Conservation (phyloP, 192 early-diverging fungal genomes). For the Glomus cerebriforme region DNA sequence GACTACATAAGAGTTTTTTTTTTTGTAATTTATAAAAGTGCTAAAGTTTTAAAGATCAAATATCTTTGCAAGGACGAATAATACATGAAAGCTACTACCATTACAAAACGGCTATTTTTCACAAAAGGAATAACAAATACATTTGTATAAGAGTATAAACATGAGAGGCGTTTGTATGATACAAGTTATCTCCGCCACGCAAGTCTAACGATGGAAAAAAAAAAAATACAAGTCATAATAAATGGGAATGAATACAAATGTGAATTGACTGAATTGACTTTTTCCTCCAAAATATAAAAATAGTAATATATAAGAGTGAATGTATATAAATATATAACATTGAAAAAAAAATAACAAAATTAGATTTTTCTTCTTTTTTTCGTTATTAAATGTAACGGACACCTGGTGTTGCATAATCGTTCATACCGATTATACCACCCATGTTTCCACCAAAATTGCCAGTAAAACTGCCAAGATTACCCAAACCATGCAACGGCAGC, state of each 20-base stretch:
- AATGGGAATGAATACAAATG: slow-evolving; percentile 1
- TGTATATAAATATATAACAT: not conserved
- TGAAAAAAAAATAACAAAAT: not conserved
- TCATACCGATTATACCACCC: slow-evolving; percentile 53
- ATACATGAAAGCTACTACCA: not conserved
- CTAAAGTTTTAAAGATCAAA: not conserved
- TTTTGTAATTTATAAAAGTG: not conserved
- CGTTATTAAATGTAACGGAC: slow-evolving; percentile 48
- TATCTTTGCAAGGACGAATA: not conserved
- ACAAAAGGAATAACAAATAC: not conserved
- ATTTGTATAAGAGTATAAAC: not conserved
- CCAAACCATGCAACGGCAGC: slow-evolving; percentile 19
- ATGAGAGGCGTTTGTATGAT: not conserved
- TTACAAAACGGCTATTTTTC: not conserved
- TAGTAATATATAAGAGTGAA: not conserved
- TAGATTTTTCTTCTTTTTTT: not conserved
- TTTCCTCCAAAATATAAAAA: not conserved
- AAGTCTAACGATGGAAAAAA: not conserved
- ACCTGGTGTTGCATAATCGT: slow-evolving; percentile 44
- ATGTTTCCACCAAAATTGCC: slow-evolving; percentile 29
- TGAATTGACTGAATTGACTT: not conserved
- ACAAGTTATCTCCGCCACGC: not conserved
- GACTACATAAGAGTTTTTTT: not conserved
- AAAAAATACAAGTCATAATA: not conserved
- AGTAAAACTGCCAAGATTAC: slow-evolving; percentile 25